Evolutionary conservation across 2,329 filamentous ascomycete genomes (phyloP).

Genomic region (Nannizziopsis arthrosporioides): DNA sequence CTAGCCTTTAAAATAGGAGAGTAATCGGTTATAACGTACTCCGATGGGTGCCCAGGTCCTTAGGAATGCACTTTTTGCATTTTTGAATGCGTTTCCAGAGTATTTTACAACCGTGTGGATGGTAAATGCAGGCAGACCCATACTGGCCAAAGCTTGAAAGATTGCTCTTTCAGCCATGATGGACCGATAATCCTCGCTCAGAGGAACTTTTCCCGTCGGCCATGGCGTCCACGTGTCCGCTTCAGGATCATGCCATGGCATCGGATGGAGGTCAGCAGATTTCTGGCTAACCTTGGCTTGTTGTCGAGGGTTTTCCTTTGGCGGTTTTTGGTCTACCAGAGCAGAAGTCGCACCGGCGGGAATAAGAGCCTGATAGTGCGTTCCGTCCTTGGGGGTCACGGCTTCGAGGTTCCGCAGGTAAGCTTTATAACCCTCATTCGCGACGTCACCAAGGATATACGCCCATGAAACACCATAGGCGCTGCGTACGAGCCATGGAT

Average conservation of each 20-base stretch:
- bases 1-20: not conserved
- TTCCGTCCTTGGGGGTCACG: constrained; percentile 54
- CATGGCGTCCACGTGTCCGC: constrained; percentile 25
- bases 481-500: constrained; percentile 65
- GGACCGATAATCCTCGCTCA: constrained; percentile 78
- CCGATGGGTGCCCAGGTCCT: constrained; percentile 87
- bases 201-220: constrained; percentile 44
- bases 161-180: constrained; percentile 85
- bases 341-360: not conserved
- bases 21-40: constrained; percentile 41
- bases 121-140: constrained; percentile 87
- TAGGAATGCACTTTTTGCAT: constrained; percentile 60
- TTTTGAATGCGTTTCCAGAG: constrained; percentile 73
- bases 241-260: constrained; percentile 21
- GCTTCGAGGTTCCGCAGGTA: constrained; percentile 75
- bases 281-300: constrained; percentile 2
- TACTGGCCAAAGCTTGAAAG: constrained; percentile 82
- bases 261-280: constrained; percentile 15
- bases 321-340: constrained; percentile 6
- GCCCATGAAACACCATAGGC: constrained; percentile 90
- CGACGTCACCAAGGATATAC: constrained; percentile 82
- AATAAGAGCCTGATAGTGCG: constrained; percentile 30
- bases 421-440: constrained; percentile 88
- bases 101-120: constrained; percentile 90
- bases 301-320: constrained; percentile 9